A percentile compares a stretch with the other conserved stretches of the same genome.
phyloP scores from a whole-genome alignment of 495 filamentous ascomycete genomes.

The Amorphotheca resinae region DNA sequence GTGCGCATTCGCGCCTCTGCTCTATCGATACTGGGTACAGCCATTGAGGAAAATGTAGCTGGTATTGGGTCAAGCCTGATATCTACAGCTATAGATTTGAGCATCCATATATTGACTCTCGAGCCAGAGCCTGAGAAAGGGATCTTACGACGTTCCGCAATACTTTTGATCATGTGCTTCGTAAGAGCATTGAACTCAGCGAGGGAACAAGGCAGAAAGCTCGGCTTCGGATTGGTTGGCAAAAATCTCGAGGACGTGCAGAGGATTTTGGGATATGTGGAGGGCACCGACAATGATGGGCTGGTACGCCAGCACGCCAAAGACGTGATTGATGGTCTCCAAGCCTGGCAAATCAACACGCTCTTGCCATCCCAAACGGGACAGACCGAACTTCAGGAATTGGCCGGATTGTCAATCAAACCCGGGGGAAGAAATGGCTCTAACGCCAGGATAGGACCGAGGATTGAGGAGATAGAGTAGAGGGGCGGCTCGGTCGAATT shows the following conservation, averaged over 20 bases:
- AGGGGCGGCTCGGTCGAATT: background rate
- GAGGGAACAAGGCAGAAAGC: conserved; percentile 34
- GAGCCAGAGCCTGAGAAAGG: conserved; percentile 51
- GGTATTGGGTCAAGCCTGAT: conserved; percentile 44
- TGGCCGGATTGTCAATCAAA: conserved; percentile 34
- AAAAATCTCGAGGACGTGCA: conserved; percentile 49
- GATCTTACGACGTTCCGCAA: conserved; percentile 63
- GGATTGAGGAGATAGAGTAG: conserved; percentile 9
- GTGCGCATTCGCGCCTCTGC: conserved; percentile 67
- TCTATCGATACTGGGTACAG: conserved; percentile 54
- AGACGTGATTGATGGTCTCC: conserved; percentile 57
- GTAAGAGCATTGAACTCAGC: conserved; percentile 51
- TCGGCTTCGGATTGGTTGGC: conserved; percentile 51
- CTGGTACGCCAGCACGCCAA: conserved; percentile 61
- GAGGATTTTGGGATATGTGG: conserved; percentile 52
- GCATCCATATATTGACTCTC: conserved; percentile 50
- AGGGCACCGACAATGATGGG: conserved; percentile 55
- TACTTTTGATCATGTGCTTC: conserved; percentile 53
- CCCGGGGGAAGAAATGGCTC: background rate
- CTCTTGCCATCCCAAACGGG: conserved; percentile 21
- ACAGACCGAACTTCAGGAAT: conserved; percentile 22
- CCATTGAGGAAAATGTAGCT: conserved; percentile 52
- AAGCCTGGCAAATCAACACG: conserved; percentile 51
- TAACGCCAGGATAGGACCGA: conserved; percentile 1
- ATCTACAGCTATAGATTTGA: conserved; percentile 50